phyloP scores from a whole-genome alignment of 257 asterid species.

The Jacaranda copaia region DNA sequence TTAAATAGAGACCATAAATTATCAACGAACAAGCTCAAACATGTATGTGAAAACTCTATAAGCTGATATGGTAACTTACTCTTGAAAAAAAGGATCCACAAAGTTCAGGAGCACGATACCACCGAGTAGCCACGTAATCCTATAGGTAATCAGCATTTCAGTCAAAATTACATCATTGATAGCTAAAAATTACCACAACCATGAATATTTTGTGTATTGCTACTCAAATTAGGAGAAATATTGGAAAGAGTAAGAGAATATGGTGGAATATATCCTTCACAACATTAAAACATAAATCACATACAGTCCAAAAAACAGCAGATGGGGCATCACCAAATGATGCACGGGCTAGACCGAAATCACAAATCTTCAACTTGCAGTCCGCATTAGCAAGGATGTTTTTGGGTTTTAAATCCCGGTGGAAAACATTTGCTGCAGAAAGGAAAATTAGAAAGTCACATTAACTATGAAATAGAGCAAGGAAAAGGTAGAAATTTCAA shows the following conservation, averaged over 20 bases:
- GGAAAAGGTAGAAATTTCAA: neutral
- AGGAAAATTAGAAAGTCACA: slow-evolving; percentile 9
- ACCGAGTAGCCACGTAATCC: slow-evolving; percentile 89
- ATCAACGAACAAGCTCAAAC: neutral
- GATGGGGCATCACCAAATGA: slow-evolving; percentile 77
- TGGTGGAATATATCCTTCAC: neutral
- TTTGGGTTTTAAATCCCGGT: slow-evolving; percentile 78
- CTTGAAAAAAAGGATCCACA: slow-evolving; percentile 82
- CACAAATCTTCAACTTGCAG: slow-evolving; percentile 85
- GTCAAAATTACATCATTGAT: slow-evolving; percentile 19
- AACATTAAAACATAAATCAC: slow-evolving; percentile 36
- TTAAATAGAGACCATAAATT: neutral
- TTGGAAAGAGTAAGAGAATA: neutral
- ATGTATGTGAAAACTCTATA: neutral
- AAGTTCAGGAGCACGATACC: slow-evolving; percentile 94
- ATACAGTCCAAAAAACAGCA: slow-evolving; percentile 87
- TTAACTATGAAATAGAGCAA: neutral
- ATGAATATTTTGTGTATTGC: neutral
- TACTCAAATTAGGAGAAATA: slow-evolving; percentile 25
- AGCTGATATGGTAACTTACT: slow-evolving; percentile 52
- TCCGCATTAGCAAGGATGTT: slow-evolving; percentile 85
- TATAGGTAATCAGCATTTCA: slow-evolving; percentile 42
- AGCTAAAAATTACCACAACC: neutral
- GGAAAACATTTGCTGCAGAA: slow-evolving; percentile 77
- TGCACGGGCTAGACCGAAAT: slow-evolving; percentile 84